Evolutionary conservation across 768 basidiomycete species (phyloP).

Genomic region (Rhodotorula paludigena): DNA sequence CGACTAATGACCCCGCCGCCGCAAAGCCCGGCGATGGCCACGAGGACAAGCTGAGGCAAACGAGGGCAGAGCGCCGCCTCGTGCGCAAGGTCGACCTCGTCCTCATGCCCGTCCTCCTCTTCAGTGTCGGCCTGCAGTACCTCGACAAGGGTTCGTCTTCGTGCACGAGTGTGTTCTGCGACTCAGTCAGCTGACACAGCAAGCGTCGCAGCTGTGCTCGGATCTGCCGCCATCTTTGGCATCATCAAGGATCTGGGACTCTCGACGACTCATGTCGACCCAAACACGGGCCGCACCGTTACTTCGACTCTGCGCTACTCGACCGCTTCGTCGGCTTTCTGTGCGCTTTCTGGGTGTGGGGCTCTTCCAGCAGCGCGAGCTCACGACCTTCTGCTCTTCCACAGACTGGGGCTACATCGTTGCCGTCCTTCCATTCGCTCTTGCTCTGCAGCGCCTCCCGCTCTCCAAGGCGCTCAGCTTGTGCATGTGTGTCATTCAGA

Average conservation of each 20-base stretch:
- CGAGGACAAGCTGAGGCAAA: too few relatives aligned
- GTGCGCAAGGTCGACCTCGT: conserved; percentile 31
- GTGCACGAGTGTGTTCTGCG: too few relatives aligned
- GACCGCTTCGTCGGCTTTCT: conserved; percentile 23
- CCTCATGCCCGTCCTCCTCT: conserved; percentile 26
- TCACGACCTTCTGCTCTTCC: too few relatives aligned
- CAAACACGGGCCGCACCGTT: conserved; percentile 21
- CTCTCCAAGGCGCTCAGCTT: conserved; percentile 21
- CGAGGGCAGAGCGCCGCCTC: conserved; percentile 3
- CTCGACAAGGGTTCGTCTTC: conserved; percentile 25
- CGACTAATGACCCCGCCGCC: background rate
- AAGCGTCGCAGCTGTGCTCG: conserved; percentile 22
- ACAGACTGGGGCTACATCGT: conserved; percentile 20
- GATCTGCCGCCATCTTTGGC: conserved; percentile 30
- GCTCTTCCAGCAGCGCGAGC: background rate
- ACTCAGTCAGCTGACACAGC: too few relatives aligned
- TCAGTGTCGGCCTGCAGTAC: conserved; percentile 16
- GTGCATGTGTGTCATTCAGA: conserved; percentile 7
- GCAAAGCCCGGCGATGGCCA: background rate
- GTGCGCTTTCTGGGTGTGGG: background rate
- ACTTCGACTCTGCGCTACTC: conserved; percentile 17
- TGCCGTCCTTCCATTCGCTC: conserved; percentile 27
- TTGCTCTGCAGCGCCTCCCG: conserved; percentile 21
- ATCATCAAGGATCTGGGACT: conserved; percentile 30
- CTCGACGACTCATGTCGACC: conserved; percentile 21